phyloP scores from a whole-genome alignment of 1,139 yeast genomes.

The Suhomyces bokatorum region DNA sequence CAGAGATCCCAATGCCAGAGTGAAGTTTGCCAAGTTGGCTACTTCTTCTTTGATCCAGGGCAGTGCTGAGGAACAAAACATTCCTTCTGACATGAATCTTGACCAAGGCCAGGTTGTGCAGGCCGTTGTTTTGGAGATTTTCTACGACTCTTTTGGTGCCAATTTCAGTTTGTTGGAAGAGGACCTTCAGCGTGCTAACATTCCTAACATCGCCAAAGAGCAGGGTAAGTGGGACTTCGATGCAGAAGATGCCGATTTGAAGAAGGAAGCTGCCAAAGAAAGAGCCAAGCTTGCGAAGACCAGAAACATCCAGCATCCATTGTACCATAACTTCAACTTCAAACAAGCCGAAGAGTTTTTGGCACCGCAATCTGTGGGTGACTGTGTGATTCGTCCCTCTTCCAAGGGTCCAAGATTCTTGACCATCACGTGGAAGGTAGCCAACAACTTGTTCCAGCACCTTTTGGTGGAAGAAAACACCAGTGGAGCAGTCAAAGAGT shows the following conservation, averaged over 20 bases:
- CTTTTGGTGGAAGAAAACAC: constrained; percentile 77
- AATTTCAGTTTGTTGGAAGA: constrained; percentile 68
- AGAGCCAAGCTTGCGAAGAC: constrained; percentile 54
- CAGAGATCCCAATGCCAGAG: constrained; percentile 37
- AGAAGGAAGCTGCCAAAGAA: constrained; percentile 57
- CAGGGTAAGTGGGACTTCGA: constrained; percentile 78
- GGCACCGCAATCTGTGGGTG: constrained; percentile 89
- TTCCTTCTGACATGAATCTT: constrained; percentile 54
- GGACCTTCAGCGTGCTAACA: constrained; percentile 62
- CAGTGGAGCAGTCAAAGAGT: constrained; percentile 55
- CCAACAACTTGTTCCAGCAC: constrained; percentile 88
- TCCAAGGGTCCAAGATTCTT: constrained; percentile 85
- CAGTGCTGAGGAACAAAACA: constrained; percentile 63
- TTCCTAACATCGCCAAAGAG: constrained; percentile 52
- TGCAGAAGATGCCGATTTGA: constrained; percentile 70
- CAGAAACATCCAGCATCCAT: constrained; percentile 90
- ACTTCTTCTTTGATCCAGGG: constrained; percentile 82
- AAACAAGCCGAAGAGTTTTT: constrained; percentile 90
- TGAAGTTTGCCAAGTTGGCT: constrained; percentile 53
- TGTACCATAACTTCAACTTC: constrained; percentile 79
- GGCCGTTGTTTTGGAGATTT: constrained; percentile 71
- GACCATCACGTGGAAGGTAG: constrained; percentile 96
- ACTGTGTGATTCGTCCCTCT: constrained; percentile 91
- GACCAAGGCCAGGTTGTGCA: constrained; percentile 80
- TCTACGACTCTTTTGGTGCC: constrained; percentile 72